A percentile compares a stretch with the other conserved stretches of the same genome.
phyloP scores from a whole-genome alignment of 2,329 filamentous ascomycete genomes.

The Colletotrichum higginsianum region DNA sequence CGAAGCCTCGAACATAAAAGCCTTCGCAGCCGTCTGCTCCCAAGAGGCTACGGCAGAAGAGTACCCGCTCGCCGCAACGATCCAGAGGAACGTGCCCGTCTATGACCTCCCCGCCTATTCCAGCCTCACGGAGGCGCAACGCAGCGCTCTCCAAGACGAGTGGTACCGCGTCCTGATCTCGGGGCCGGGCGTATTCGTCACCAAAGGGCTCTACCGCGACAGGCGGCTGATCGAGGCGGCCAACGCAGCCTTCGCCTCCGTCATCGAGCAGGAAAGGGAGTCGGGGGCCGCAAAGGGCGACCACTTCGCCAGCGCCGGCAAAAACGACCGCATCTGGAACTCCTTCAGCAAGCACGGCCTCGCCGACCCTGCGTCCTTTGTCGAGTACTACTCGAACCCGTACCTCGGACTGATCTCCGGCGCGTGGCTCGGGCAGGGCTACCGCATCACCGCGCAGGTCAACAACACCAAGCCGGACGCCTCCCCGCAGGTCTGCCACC shows the following conservation, averaged over 20 bases:
- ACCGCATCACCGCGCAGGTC: constrained; percentile 73
- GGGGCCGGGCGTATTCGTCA: constrained; percentile 73
- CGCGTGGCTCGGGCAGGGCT: constrained; percentile 72
- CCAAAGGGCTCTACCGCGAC: constrained; percentile 66
- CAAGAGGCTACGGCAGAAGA: constrained; percentile 52
- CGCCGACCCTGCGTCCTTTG: constrained; percentile 66
- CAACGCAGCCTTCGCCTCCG: constrained; percentile 62
- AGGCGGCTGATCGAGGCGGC: constrained; percentile 58
- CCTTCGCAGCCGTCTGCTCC: constrained; percentile 61
- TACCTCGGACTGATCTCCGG: constrained; percentile 67
- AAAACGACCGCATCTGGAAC: constrained; percentile 77
- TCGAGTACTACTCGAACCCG: constrained; percentile 72
- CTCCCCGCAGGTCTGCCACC: constrained; percentile 69
- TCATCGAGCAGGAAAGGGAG: constrained; percentile 62
- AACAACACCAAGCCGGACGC: constrained; percentile 75
- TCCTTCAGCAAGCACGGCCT: constrained; percentile 74
- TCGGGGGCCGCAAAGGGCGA: constrained; percentile 63
- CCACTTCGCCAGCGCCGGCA: constrained; percentile 70
- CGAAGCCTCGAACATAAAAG: constrained; percentile 55
- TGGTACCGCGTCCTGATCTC: constrained; percentile 70
- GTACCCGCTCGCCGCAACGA: constrained; percentile 63
- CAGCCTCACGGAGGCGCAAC: constrained; percentile 42
- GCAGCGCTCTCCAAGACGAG: constrained; percentile 69
- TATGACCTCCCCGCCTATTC: constrained; percentile 63
- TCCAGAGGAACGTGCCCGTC: constrained; percentile 68